Evolutionary conservation across 1,139 yeast species (phyloP), one percentile per base, ranked within the genome.

Genomic region (Geotrichum cucujoidarum): DNA sequence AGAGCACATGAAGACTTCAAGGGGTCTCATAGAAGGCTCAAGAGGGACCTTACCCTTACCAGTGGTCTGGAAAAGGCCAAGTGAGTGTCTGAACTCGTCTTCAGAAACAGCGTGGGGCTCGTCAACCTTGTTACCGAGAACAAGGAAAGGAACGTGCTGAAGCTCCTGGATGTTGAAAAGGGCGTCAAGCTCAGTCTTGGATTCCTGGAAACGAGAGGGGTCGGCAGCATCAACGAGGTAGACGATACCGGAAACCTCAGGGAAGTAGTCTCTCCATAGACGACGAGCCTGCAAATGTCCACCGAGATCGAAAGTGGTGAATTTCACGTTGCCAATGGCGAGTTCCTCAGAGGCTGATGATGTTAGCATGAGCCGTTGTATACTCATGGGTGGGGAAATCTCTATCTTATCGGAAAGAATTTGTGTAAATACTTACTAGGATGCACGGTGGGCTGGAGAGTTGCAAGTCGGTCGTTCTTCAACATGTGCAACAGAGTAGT

Each of bases 211-310:
- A 70, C 99, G 83, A 65, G 83, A 95, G 42, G 95, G 83, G 66
- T 92, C 98, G 52, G 97, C 97, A 50, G 96, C 95, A 67, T 92
- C 99, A 37, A 92, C 97, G 55, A 94, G 76, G 70, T 87, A 94
- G 25, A 92, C 97, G 60, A 92, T 92, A 47, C 97, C 98, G 68
- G 89, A 86, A 49, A 92, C 98, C 71, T 92, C 98, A 49, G 98
- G 99, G 82, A 94, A 92, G 70, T 92, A 92, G 68, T 92, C 97
- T 68, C 89, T 90, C 99, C 99, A 92, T 65, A 92, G 81, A 72
- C 98, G 88, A 74, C 99, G 90, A 43, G 98, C 98, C 48, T 90
- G 97, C 67, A 80, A 83, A 74, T 92, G 98, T 38, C 99, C 99
- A 69, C 99, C 99, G 62, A 92, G 77, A 70, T 92, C 99, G 62